Base-by-base conservation (phyloP, 208 protist genomes). In the Herpetomonas samuelpessoai region DNA sequence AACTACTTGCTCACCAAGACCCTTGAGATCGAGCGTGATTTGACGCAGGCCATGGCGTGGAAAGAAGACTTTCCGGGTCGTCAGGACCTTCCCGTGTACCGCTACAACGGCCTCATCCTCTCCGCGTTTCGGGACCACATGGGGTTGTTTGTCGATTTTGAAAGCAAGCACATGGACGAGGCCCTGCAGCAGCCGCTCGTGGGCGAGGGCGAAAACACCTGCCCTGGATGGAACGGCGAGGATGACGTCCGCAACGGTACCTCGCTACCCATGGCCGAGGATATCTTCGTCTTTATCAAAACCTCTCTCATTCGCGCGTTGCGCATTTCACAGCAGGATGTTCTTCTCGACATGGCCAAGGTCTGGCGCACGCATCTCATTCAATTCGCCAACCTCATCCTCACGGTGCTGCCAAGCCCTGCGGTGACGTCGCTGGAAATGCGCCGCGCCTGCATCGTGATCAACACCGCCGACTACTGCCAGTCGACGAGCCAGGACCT, bases 221-320 rank as follows among this genome's bases (percentile, higher is more conserved):
- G 88, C 66, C 59, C 62, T 39, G 84, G 82, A 25, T 93, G 87
- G 81, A 79, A 80, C 58, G 74, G 63, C 29, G 75, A 85, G 24
- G 71, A 83, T 18, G 78, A 87, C 25, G 63, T 81, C 30, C 62
- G 71, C 38, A 72, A 71, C 10, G 88, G 86, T 28, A 67, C 73
- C 3, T 71, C 69, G 47, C 84, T 97, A 21, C 79, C 86, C n/a
- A 65, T 90, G n/a, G 77, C 88, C 2, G 82, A 91, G 67, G 88
- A 97, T 57, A 74, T 97, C 31, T 97, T 96, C 54, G 76, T 93
- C 18, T 96, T 93, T 66, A 94, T 97, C 62, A 92, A 92, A 65
- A 79, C 93, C 55, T 92, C 83, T 60, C 76, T 96, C 4, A 91
- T 86, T 62, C 86, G 88, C 22, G 70, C 86, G 4, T 52, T 88